Conservation (phyloP, 805 yeast genomes). For the Starmerella stellata region DNA sequence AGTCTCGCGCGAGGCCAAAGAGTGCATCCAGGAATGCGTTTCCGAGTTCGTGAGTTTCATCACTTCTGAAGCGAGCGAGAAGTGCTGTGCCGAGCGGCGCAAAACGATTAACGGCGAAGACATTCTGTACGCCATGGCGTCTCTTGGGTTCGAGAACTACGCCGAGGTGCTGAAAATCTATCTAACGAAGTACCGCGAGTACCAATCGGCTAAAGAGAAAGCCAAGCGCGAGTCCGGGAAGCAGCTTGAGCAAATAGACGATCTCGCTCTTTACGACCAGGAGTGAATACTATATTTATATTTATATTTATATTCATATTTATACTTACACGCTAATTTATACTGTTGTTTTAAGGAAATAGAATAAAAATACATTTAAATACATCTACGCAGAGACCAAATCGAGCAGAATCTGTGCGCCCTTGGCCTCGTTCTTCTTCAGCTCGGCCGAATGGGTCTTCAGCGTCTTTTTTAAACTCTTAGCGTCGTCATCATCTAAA, state of each 20-base stretch:
- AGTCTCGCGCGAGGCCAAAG: constrained; percentile 63
- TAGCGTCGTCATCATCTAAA: constrained; percentile 20
- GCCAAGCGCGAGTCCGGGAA: constrained; percentile 7
- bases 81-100: constrained; percentile 44
- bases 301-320: too few species aligned
- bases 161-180: constrained; percentile 52
- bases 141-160: constrained; percentile 52
- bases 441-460: constrained; percentile 23
- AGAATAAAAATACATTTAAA: not conserved
- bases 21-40: constrained; percentile 57
- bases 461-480: constrained; percentile 36
- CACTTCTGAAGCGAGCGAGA: constrained; percentile 47
- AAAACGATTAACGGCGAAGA: constrained; percentile 59
- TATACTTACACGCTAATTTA: too few species aligned
- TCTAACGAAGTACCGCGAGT: constrained; percentile 46
- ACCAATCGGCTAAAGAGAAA: constrained; percentile 15
- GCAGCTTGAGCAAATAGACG: not conserved
- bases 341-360: not conserved
- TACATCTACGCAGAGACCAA: not conserved
- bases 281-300: too few species aligned
- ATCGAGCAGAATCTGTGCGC: constrained; percentile 20
- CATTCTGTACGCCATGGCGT: constrained; percentile 42
- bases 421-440: constrained; percentile 20
- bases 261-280: not conserved
- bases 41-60: constrained; percentile 50